Evolutionary conservation across 139 green algal species (phyloP).

Genomic region (Micractinium sp.): DNA sequence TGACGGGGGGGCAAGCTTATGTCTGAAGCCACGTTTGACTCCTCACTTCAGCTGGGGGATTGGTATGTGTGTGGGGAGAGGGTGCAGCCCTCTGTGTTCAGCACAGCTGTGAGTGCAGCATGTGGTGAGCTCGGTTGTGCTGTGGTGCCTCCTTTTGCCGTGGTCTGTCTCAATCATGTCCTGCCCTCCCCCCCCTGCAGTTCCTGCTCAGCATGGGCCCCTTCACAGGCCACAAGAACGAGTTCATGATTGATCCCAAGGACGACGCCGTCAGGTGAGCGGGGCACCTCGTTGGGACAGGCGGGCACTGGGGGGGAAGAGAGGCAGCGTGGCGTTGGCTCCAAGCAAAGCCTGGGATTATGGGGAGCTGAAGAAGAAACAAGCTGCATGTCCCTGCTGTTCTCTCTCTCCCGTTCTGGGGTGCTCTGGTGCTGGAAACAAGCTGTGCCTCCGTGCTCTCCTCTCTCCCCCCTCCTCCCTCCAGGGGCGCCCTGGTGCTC

Average conservation of each 20-base stretch:
- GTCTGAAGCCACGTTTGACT: background rate
- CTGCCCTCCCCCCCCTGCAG: constrained; percentile 2
- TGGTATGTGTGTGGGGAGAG: background rate
- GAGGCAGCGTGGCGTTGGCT: background rate
- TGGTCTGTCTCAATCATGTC: background rate
- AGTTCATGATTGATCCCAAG: constrained; percentile 82
- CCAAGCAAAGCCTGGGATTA: too few species aligned
- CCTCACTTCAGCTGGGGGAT: too few species aligned
- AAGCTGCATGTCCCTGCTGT: too few species aligned
- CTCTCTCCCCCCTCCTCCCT: too few species aligned
- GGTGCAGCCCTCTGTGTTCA: background rate
- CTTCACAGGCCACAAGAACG: constrained; percentile 79
- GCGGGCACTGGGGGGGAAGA: too few species aligned
- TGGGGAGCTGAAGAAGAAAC: too few species aligned
- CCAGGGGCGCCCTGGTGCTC: constrained; percentile 77
- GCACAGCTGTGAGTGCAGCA: background rate
- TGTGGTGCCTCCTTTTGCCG: background rate
- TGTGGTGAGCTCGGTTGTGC: background rate
- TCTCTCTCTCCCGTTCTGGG: constrained; percentile 41
- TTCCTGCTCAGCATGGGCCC: constrained; percentile 85
- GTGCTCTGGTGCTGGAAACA: constrained; percentile 80
- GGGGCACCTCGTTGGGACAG: background rate
- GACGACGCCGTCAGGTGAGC: constrained; percentile 74
- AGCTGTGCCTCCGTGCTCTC: constrained; percentile 68
- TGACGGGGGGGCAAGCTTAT: too few species aligned